These are phyloP conservation scores for Chlorella sp. DNA, from an alignment of 139 green algal genomes.

Conservation along the genomic window DNA sequence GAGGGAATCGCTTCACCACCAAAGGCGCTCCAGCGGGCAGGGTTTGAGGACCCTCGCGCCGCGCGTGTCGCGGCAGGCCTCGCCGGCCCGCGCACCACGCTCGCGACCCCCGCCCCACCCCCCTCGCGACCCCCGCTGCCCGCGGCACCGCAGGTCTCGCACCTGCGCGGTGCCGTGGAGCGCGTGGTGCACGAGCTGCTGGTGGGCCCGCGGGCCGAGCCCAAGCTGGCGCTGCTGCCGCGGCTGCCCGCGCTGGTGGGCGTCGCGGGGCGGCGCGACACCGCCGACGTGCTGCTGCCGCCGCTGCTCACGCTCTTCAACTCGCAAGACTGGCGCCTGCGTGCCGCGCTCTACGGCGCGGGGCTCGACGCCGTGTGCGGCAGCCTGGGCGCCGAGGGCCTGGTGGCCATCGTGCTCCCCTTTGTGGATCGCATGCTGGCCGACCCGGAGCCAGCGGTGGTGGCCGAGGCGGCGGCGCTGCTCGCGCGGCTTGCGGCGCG, in stretches of 20 bases:
- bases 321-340: slow-evolving; percentile 75
- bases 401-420: slow-evolving; percentile 91
- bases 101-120: background rate
- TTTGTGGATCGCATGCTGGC: slow-evolving; percentile 86
- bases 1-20: too few species aligned
- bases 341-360: slow-evolving; percentile 66
- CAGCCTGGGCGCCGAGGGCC: slow-evolving; percentile 49
- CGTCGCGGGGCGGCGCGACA: slow-evolving; percentile 57
- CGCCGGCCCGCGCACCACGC: background rate
- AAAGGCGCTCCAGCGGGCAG: too few species aligned
- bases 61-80: background rate
- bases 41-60: too few species aligned
- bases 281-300: slow-evolving; percentile 86
- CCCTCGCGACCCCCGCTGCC: background rate
- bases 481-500: slow-evolving; percentile 46
- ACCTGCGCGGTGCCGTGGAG: slow-evolving; percentile 60
- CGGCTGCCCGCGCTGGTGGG: slow-evolving; percentile 42
- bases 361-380: slow-evolving; percentile 31
- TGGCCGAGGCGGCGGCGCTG: slow-evolving; percentile 69
- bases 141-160: slow-evolving; percentile 3
- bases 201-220: slow-evolving; percentile 57
- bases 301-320: slow-evolving; percentile 97
- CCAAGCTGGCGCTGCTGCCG: slow-evolving; percentile 66
- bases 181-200: slow-evolving; percentile 79
- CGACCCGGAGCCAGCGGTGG: slow-evolving; percentile 63